These are phyloP conservation scores for Eucalyptus virginea DNA, from an alignment of 345 rosid genomes.

Conservation along the genomic window DNA sequence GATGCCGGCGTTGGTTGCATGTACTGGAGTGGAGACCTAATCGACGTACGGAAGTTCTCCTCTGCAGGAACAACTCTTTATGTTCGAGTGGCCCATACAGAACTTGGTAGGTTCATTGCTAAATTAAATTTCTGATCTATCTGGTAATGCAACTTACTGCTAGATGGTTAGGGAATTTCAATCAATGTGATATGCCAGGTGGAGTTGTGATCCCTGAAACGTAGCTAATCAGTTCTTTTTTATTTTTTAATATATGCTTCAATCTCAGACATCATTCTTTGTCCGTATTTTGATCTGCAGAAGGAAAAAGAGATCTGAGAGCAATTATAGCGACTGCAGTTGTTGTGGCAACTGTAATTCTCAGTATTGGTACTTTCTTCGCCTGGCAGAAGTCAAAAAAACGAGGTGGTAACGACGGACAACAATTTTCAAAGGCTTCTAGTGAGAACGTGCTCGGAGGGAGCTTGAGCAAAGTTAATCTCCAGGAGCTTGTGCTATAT, in stretches of 20 bases:
- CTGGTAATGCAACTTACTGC: neutral
- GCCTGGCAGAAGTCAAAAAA: neutral
- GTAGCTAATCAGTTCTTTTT: neutral
- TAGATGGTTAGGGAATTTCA: neutral
- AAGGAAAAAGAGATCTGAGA: neutral
- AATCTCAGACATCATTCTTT: neutral
- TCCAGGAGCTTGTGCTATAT: constrained; percentile 16
- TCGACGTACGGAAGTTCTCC: neutral
- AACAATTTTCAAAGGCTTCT: neutral
- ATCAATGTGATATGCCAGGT: neutral
- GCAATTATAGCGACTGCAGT: neutral
- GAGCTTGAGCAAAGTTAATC: neutral
- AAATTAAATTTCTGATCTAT: neutral
- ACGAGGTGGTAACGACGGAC: neutral
- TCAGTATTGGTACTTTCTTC: neutral
- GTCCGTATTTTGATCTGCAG: neutral
- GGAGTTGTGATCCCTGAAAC: neutral
- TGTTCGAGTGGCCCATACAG: neutral
- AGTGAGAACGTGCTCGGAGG: neutral
- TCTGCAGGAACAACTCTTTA: neutral
- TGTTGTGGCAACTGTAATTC: neutral
- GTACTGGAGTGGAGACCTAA: neutral
- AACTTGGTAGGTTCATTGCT: neutral
- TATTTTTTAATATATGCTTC: neutral
- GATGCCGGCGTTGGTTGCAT: constrained; percentile 5